Conservation (phyloP, 2,329 filamentous ascomycete genomes). For the Ophiostoma piceae region DNA sequence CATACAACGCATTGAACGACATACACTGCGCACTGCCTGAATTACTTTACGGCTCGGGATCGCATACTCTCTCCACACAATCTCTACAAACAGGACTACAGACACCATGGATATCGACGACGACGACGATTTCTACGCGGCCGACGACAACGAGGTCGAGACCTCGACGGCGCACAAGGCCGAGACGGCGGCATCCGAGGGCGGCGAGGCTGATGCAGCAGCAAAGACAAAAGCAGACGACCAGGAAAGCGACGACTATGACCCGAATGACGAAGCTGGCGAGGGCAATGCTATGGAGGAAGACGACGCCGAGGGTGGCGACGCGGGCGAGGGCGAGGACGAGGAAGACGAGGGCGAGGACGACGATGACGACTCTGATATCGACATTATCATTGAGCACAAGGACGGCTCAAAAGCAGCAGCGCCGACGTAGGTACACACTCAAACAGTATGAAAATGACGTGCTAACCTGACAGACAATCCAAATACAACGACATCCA, state of each 20-base stretch:
- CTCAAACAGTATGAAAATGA: background rate
- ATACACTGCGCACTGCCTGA: background rate
- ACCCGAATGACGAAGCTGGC: conserved; percentile 47
- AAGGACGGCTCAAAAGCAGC: conserved; percentile 59
- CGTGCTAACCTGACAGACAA: conserved; percentile 40
- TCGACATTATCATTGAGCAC: conserved; percentile 63
- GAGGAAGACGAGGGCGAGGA: conserved; percentile 51
- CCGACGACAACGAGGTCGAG: conserved; percentile 48
- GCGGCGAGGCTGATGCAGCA: background rate
- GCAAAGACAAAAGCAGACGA: conserved; percentile 41
- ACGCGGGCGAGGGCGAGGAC: conserved; percentile 53
- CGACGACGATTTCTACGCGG: conserved; percentile 62
- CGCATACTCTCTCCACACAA: background rate
- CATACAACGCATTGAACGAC: background rate
- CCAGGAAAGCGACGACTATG: conserved; percentile 49
- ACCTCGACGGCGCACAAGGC: conserved; percentile 26
- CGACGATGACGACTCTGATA: conserved; percentile 43
- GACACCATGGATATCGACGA: conserved; percentile 60
- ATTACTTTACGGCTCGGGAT: background rate
- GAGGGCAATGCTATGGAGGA: conserved; percentile 58
- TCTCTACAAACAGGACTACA: background rate
- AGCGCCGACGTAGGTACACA: conserved; percentile 49
- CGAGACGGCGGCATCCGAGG: conserved; percentile 27
- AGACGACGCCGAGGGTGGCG: conserved; percentile 50
- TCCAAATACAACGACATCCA: conserved; percentile 60